A percentile compares a stretch with the other conserved stretches of the same genome.
Evolutionary conservation across 2,329 filamentous ascomycete species (phyloP).

Genomic region (Cercospora janseana): DNA sequence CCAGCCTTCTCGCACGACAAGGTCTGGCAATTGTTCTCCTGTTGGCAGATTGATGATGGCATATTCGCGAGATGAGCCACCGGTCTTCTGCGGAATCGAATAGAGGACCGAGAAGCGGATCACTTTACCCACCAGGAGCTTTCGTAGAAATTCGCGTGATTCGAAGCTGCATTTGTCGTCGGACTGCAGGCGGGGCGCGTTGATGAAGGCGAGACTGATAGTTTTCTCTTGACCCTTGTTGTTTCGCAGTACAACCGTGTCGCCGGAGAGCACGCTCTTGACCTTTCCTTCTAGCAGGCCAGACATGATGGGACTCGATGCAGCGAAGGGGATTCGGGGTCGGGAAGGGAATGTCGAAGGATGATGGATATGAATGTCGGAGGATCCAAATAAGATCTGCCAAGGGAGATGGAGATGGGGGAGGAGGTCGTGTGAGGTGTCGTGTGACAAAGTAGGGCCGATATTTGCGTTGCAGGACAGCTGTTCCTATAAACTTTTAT

Average conservation of each 20-base stretch:
- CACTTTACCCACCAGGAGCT: constrained; percentile 78
- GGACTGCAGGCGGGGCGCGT: constrained; percentile 64
- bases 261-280: constrained; percentile 91
- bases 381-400: constrained; percentile 1
- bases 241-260: constrained; percentile 82
- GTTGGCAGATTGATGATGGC: constrained; percentile 74
- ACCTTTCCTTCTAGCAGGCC: constrained; percentile 66
- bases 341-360: not conserved
- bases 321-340: constrained; percentile 2
- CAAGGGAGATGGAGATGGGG: not conserved
- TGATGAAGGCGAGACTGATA: constrained; percentile 88
- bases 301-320: constrained; percentile 25
- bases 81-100: constrained; percentile 66
- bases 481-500: constrained; percentile 11
- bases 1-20: constrained; percentile 84
- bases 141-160: constrained; percentile 88
- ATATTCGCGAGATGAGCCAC: constrained; percentile 74
- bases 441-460: not conserved
- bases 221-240: constrained; percentile 80
- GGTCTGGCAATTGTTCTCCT: constrained; percentile 75
- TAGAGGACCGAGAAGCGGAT: constrained; percentile 85
- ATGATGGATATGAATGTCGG: not conserved
- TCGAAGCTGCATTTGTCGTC: constrained; percentile 78
- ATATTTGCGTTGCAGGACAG: constrained; percentile 3
- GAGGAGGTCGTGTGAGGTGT: constrained; percentile 4